These are phyloP conservation scores for Rhododendron williamsianum DNA, from an alignment of 148 eudicot genomes.

Conservation along the genomic window DNA sequence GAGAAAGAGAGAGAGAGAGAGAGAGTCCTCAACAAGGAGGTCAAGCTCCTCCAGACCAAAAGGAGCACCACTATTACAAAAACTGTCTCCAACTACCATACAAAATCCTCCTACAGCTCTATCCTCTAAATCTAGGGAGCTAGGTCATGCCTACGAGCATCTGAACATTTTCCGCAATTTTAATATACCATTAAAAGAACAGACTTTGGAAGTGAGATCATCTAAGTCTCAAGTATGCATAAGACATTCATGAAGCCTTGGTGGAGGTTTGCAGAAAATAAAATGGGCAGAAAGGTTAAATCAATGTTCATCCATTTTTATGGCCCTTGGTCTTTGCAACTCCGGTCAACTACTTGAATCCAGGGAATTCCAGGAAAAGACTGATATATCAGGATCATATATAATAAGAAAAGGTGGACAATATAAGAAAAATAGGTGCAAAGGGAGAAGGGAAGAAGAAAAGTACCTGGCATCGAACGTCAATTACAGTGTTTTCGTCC, in stretches of 20 bases:
- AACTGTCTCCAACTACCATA: background rate
- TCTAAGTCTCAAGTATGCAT: background rate
- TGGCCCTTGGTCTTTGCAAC: background rate
- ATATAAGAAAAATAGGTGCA: background rate
- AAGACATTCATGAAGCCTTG: background rate
- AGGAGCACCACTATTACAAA: background rate
- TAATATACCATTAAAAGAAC: background rate
- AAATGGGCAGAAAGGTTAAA: background rate
- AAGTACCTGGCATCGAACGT: conserved; percentile 86
- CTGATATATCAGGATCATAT: background rate
- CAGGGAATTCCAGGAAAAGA: background rate
- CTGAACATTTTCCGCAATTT: background rate
- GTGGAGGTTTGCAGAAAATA: background rate
- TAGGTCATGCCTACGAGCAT: background rate
- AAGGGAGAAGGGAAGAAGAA: background rate
- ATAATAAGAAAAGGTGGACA: background rate
- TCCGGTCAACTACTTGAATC: background rate
- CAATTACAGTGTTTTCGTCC: conserved; percentile 59
- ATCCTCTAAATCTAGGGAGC: background rate
- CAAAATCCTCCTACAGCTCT: background rate
- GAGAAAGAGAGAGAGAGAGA: background rate
- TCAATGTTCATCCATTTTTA: background rate
- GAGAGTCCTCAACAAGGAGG: background rate
- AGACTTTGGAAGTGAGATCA: background rate
- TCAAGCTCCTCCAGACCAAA: background rate